Percentiles rank a stretch among this genome's conserved stretches.
These are phyloP conservation scores for Phaeodactylum tricornutum DNA, from an alignment of 108 stramenopile genomes.

Conservation along the genomic window DNA sequence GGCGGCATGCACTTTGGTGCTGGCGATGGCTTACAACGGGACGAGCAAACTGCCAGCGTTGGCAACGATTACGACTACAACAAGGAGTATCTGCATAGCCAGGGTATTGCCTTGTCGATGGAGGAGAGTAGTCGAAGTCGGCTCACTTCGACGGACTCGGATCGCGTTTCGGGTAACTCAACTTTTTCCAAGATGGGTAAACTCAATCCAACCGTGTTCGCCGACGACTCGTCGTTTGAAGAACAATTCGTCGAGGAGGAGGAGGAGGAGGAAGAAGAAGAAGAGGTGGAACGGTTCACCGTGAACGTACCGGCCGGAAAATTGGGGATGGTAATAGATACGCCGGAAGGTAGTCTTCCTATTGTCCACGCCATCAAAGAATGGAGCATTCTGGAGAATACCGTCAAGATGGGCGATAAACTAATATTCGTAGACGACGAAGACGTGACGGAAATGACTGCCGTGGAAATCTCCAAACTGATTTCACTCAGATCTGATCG, in stretches of 20 bases:
- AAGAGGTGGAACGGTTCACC: slow-evolving; percentile 21
- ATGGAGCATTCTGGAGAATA: slow-evolving; percentile 52
- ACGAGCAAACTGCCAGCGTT: slow-evolving; percentile 37
- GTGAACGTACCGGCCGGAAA: slow-evolving; percentile 59
- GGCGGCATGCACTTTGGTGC: slow-evolving; percentile 19
- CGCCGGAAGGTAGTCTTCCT: slow-evolving; percentile 60
- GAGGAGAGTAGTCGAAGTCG: not conserved
- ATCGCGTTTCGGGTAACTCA: slow-evolving; percentile 1
- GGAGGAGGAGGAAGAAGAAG: not conserved
- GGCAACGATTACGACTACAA: slow-evolving; percentile 53
- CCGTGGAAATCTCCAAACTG: slow-evolving; percentile 65
- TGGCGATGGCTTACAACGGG: slow-evolving; percentile 31
- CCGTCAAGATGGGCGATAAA: slow-evolving; percentile 62
- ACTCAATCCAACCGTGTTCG: slow-evolving; percentile 32
- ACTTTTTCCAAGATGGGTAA: slow-evolving; percentile 14
- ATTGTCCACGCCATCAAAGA: slow-evolving; percentile 81
- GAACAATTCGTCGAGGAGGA: slow-evolving; percentile 37
- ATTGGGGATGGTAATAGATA: slow-evolving; percentile 83
- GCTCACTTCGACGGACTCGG: not conserved
- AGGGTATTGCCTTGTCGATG: slow-evolving; percentile 1
- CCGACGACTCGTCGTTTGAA: slow-evolving; percentile 53
- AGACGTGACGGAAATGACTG: slow-evolving; percentile 72
- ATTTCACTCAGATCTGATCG: slow-evolving; percentile 34
- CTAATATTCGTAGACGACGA: slow-evolving; percentile 72
- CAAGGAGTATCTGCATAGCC: slow-evolving; percentile 22